phyloP scores from a whole-genome alignment of 1,284 basidiomycete genomes.

The Rhodotorula glutinis region DNA sequence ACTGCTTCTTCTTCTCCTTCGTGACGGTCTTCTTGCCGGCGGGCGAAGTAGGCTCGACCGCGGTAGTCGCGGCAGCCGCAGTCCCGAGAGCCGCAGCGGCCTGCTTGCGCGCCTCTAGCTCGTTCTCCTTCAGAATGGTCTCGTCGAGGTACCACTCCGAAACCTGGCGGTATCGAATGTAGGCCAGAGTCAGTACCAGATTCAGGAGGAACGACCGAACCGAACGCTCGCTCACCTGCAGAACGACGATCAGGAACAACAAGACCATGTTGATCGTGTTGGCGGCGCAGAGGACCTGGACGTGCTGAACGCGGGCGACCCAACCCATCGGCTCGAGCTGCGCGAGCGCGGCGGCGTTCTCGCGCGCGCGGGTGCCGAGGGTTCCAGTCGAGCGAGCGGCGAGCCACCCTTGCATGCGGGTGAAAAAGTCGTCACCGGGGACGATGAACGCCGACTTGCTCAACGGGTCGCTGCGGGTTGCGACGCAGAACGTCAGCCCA shows the following conservation, averaged over 20 bases:
- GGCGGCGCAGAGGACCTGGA: slow-evolving; percentile 35
- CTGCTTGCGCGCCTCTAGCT: slow-evolving; percentile 8
- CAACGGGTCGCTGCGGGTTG: slow-evolving; percentile 30
- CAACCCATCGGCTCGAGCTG: slow-evolving; percentile 24
- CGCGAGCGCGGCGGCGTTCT: slow-evolving; percentile 10
- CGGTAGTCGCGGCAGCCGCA: neutral
- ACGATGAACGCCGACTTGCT: slow-evolving; percentile 20
- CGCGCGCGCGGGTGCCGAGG: slow-evolving; percentile 32
- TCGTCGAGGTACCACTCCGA: slow-evolving; percentile 40
- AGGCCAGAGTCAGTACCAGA: neutral
- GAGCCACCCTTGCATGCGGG: slow-evolving; percentile 28
- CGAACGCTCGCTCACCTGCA: slow-evolving; percentile 16
- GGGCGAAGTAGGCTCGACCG: neutral
- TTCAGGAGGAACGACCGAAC: neutral
- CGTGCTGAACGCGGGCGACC: slow-evolving; percentile 29
- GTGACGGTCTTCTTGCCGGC: slow-evolving; percentile 3
- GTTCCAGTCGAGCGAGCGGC: slow-evolving; percentile 16
- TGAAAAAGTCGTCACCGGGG: slow-evolving; percentile 30
- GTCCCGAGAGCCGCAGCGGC: neutral
- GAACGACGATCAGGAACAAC: slow-evolving; percentile 31
- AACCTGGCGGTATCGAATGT: no score
- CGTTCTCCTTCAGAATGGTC: slow-evolving; percentile 21
- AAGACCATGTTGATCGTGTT: slow-evolving; percentile 32
- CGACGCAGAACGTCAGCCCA: neutral
- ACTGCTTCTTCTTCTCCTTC: slow-evolving; percentile 38